Conservation (phyloP, 257 asterid species). For the Leonotis leonurus region DNA sequence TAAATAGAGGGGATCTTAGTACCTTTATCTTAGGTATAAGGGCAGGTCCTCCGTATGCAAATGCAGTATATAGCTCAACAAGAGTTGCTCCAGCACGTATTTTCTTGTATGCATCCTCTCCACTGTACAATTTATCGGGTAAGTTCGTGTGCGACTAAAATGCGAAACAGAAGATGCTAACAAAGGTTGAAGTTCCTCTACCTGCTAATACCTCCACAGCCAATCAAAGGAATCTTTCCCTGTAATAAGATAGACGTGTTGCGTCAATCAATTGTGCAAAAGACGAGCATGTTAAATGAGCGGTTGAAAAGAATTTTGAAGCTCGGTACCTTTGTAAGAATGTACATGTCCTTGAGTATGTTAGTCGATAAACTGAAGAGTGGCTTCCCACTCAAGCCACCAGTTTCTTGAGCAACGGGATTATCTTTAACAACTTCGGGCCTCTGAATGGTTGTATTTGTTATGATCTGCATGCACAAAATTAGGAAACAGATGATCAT, state of each 20-base stretch:
- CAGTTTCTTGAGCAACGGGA: conserved; percentile 70
- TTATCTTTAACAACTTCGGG: conserved; percentile 51
- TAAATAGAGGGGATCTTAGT: background rate
- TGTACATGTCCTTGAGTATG: conserved; percentile 78
- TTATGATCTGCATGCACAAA: conserved; percentile 58
- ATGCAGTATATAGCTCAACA: conserved; percentile 89
- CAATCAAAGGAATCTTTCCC: conserved; percentile 85
- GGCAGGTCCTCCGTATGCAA: conserved; percentile 97
- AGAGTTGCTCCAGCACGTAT: conserved; percentile 95
- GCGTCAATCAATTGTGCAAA: background rate
- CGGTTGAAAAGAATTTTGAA: background rate
- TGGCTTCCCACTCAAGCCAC: conserved; percentile 96
- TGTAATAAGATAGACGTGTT: conserved; percentile 14
- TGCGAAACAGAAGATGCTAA: background rate
- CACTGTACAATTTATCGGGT: conserved; percentile 33
- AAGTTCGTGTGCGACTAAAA: conserved; percentile 4
- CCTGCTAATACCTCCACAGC: conserved; percentile 98
- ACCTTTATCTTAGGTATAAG: conserved; percentile 92
- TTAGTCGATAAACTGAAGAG: conserved; percentile 59
- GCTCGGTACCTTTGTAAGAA: conserved; percentile 76
- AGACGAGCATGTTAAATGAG: background rate
- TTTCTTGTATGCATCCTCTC: conserved; percentile 93
- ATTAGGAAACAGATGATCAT: conserved; percentile 1
- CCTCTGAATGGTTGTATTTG: conserved; percentile 89
- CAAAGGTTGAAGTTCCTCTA: conserved; percentile 17